Conservation (phyloP, 768 basidiomycete genomes). For the Gyrodon lividus region DNA sequence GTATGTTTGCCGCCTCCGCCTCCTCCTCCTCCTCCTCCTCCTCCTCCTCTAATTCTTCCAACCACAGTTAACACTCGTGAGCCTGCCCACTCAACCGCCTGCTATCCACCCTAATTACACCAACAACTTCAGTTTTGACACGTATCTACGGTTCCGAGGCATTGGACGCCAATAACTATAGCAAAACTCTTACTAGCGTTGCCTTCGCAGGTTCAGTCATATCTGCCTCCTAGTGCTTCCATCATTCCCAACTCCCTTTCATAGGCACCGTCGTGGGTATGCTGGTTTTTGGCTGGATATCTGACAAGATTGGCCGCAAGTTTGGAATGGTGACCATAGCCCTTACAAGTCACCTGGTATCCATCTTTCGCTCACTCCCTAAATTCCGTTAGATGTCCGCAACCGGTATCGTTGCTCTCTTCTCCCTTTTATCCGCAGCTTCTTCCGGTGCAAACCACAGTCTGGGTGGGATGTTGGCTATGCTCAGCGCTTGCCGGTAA, state of each 20-base stretch:
- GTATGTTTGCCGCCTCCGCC: constrained; percentile 40
- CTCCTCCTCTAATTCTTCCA: background rate
- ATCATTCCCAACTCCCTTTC: constrained; percentile 68
- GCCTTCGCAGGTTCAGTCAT: constrained; percentile 76
- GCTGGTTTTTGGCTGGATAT: constrained; percentile 78
- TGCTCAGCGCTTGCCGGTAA: constrained; percentile 78
- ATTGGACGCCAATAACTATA: constrained; percentile 55
- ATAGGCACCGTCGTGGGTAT: constrained; percentile 85
- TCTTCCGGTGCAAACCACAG: constrained; percentile 76
- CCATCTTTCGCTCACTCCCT: constrained; percentile 13
- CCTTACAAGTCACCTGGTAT: background rate
- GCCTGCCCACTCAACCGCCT: constrained; percentile 16
- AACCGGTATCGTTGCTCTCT: constrained; percentile 79
- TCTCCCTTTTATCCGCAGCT: constrained; percentile 80
- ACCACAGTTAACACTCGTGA: constrained; percentile 64
- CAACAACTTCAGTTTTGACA: constrained; percentile 51
- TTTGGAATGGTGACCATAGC: constrained; percentile 70
- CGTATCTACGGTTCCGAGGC: constrained; percentile 64
- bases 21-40: background rate
- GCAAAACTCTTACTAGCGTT: constrained; percentile 60
- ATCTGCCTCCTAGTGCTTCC: constrained; percentile 68
- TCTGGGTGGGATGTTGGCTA: constrained; percentile 67
- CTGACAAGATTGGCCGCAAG: constrained; percentile 85
- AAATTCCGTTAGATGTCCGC: constrained; percentile 62
- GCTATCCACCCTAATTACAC: background rate